Evolutionary conservation across 2,329 filamentous ascomycete genomes (phyloP).

Genomic region (Penicillium sp.): DNA sequence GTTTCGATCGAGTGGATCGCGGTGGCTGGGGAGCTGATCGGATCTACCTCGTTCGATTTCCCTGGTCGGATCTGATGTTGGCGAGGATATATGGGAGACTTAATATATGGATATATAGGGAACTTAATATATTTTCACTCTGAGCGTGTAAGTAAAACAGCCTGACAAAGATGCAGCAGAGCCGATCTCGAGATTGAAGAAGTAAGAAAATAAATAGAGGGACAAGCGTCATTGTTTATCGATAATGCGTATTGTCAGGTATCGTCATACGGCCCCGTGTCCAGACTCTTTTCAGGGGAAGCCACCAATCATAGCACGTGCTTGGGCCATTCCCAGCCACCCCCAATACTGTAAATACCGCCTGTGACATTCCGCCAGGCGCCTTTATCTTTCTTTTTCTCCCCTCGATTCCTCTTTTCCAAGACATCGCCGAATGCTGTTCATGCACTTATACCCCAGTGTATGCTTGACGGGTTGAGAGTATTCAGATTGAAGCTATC

Average conservation of each 20-base stretch:
- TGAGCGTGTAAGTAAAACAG: not conserved
- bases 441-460: conserved; percentile 1
- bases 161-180: not conserved
- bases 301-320: conserved; percentile 13
- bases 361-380: conserved; percentile 17
- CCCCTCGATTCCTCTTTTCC: conserved; percentile 7
- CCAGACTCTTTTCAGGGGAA: conserved; percentile 18
- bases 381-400: conserved; percentile 16
- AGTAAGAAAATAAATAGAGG: not conserved
- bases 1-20: conserved; percentile 12
- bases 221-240: conserved; percentile 11
- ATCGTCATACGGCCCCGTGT: conserved; percentile 10
- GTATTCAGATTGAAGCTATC: not conserved
- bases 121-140: not conserved
- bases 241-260: conserved; percentile 13
- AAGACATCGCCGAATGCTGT: conserved; percentile 9
- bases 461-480: conserved; percentile 1
- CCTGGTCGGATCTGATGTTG: not conserved
- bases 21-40: conserved; percentile 23
- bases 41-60: conserved; percentile 14
- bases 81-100: not conserved
- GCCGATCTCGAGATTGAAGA: not conserved
- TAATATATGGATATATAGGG: too few species aligned
- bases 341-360: conserved; percentile 22
- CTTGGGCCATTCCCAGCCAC: conserved; percentile 20